Evolutionary conservation across 2,329 filamentous ascomycete species (phyloP).

Genomic region (Chaetomium sp.): DNA sequence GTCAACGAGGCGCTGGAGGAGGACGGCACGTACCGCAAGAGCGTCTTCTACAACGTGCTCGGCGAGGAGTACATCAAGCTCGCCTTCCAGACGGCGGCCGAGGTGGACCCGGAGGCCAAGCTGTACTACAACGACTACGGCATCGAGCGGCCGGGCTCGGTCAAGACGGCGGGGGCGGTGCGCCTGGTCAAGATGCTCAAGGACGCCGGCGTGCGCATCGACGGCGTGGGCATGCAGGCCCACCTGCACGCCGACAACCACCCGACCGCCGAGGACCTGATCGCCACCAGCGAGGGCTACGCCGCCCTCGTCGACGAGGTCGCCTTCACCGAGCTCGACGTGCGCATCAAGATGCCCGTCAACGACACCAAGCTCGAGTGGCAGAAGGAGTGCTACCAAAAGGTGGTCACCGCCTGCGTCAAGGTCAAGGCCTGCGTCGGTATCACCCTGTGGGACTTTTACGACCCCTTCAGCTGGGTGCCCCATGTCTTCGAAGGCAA

Average conservation of each 20-base stretch:
- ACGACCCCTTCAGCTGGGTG: slow-evolving; percentile 46
- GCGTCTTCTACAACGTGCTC: slow-evolving; percentile 54
- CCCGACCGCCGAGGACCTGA: slow-evolving; percentile 48
- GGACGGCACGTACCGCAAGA: slow-evolving; percentile 51
- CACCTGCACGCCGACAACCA: slow-evolving; percentile 59
- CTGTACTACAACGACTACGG: slow-evolving; percentile 65
- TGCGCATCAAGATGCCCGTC: slow-evolving; percentile 48
- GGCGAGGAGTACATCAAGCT: slow-evolving; percentile 56
- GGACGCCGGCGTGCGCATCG: slow-evolving; percentile 54
- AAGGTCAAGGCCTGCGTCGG: slow-evolving; percentile 43
- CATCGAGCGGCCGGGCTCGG: slow-evolving; percentile 49
- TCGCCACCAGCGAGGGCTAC: slow-evolving; percentile 52
- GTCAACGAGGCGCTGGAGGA: slow-evolving; percentile 61
- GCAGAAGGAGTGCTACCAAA: slow-evolving; percentile 51
- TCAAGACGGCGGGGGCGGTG: slow-evolving; percentile 49
- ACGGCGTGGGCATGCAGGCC: slow-evolving; percentile 63
- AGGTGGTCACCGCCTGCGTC: slow-evolving; percentile 39
- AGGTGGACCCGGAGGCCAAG: slow-evolving; percentile 52
- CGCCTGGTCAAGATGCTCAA: slow-evolving; percentile 49
- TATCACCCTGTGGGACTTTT: slow-evolving; percentile 47
- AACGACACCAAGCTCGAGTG: slow-evolving; percentile 45
- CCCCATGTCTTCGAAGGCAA: slow-evolving; percentile 41
- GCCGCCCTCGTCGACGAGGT: slow-evolving; percentile 53
- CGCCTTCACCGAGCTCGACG: slow-evolving; percentile 63
- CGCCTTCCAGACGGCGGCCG: slow-evolving; percentile 53